A percentile compares a stretch with the other conserved stretches of the same genome.
These are phyloP conservation scores for Cystobasidium ongulense DNA, from an alignment of 768 basidiomycete species.

Conservation along the genomic window DNA sequence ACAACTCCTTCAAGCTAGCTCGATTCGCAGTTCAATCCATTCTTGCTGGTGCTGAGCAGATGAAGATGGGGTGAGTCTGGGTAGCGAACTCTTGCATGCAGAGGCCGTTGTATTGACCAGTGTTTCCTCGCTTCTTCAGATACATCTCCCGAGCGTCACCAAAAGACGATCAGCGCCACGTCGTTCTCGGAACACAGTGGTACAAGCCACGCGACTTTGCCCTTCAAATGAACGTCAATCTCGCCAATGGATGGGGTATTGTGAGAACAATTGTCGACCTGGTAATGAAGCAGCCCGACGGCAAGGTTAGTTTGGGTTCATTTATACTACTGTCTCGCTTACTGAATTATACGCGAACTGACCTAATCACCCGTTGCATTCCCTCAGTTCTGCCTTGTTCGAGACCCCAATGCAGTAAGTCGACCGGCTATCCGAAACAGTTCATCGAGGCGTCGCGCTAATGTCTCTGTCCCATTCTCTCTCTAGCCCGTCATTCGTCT, in stretches of 20 bases:
- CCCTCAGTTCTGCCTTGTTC: slow-evolving; percentile 69
- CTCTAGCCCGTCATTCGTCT: slow-evolving; percentile 80
- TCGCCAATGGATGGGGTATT: slow-evolving; percentile 97
- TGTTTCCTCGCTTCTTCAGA: slow-evolving; percentile 47
- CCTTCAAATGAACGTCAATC: slow-evolving; percentile 83
- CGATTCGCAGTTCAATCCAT: slow-evolving; percentile 95
- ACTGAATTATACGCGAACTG: too few species aligned
- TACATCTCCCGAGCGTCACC: slow-evolving; percentile 92
- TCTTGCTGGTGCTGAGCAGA: slow-evolving; percentile 83
- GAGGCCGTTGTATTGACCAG: background rate
- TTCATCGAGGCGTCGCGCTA: background rate
- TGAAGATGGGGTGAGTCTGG: slow-evolving; percentile 88
- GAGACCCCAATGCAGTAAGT: slow-evolving; percentile 92
- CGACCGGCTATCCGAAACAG: slow-evolving; percentile 5
- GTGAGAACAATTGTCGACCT: slow-evolving; percentile 89
- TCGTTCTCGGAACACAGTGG: slow-evolving; percentile 87
- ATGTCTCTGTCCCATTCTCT: background rate
- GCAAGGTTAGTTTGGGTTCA: slow-evolving; percentile 52
- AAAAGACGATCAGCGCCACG: slow-evolving; percentile 88
- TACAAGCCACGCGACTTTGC: slow-evolving; percentile 93
- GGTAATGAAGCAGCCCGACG: slow-evolving; percentile 93
- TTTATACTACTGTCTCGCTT: background rate
- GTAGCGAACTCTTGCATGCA: slow-evolving; percentile 31
- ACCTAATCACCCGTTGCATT: background rate
- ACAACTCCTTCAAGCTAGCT: slow-evolving; percentile 94